Evolutionary conservation across 2,329 filamentous ascomycete genomes (phyloP).

Genomic region (Aspergillus versicolor): DNA sequence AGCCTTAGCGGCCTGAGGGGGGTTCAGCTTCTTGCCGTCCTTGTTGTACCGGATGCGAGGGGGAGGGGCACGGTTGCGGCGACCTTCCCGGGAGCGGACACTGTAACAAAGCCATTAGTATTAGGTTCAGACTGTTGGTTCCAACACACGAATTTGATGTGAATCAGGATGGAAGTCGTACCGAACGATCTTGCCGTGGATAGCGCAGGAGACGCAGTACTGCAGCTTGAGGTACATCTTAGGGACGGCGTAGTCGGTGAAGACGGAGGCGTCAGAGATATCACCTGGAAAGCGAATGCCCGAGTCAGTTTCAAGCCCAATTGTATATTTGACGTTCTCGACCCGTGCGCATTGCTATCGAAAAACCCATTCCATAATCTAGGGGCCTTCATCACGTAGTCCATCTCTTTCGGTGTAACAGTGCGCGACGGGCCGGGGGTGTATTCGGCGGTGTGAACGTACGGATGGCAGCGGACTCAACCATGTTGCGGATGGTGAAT

Average conservation of each 20-base stretch:
- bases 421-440: slow-evolving; percentile 13
- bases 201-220: slow-evolving; percentile 99
- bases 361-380: slow-evolving; percentile 1
- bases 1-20: slow-evolving; percentile 73
- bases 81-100: slow-evolving; percentile 94
- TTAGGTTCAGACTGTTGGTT: background rate
- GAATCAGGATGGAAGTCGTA: slow-evolving; percentile 54
- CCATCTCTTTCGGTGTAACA: slow-evolving; percentile 15
- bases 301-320: slow-evolving; percentile 15
- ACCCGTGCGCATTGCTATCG: slow-evolving; percentile 6
- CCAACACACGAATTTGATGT: background rate
- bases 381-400: background rate
- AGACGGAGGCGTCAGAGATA: slow-evolving; percentile 99
- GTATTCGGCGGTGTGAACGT: slow-evolving; percentile 51
- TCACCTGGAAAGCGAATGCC: slow-evolving; percentile 66
- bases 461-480: slow-evolving; percentile 99
- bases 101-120: slow-evolving; percentile 49
- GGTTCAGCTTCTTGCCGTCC: slow-evolving; percentile 99
- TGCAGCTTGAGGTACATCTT: slow-evolving; percentile 99
- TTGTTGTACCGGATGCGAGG: slow-evolving; percentile 99
- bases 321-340: background rate
- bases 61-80: slow-evolving; percentile 97
- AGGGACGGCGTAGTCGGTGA: slow-evolving; percentile 97
- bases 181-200: slow-evolving; percentile 99
- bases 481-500: slow-evolving; percentile 99